A percentile compares a stretch with the other conserved stretches of the same genome.
Conservation (phyloP, 768 basidiomycete species). For the Hemileccinum rubropunctum region DNA sequence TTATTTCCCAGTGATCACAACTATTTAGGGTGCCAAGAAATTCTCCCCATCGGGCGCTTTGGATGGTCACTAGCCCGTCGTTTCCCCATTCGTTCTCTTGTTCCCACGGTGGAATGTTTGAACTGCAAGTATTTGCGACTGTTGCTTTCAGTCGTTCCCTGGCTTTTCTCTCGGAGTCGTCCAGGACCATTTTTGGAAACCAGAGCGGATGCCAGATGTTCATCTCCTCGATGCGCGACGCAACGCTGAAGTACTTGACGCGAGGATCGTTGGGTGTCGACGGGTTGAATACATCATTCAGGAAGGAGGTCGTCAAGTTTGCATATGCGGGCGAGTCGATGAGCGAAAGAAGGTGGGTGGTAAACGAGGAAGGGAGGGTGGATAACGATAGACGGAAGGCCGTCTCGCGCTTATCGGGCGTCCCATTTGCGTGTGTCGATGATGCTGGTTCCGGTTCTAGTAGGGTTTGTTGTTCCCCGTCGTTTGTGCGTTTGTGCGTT, state of each 20-base stretch:
- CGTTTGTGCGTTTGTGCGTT: slow-evolving; percentile 1
- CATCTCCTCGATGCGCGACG: slow-evolving; percentile 65
- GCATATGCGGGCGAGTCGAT: slow-evolving; percentile 97
- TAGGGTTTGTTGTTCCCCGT: not conserved
- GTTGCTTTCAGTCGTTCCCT: slow-evolving; percentile 42
- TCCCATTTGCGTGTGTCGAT: not conserved
- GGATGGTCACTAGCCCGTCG: slow-evolving; percentile 89
- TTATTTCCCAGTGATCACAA: slow-evolving; percentile 95
- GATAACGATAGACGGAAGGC: slow-evolving; percentile 50
- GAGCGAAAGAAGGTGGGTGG: slow-evolving; percentile 80
- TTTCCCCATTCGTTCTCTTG: slow-evolving; percentile 71
- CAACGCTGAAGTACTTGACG: slow-evolving; percentile 92
- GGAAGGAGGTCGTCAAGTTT: slow-evolving; percentile 83
- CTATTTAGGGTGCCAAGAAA: slow-evolving; percentile 88
- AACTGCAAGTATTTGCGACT: slow-evolving; percentile 1
- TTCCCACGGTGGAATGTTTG: slow-evolving; percentile 42
- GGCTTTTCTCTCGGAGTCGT: slow-evolving; percentile 71
- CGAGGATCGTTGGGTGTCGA: slow-evolving; percentile 70
- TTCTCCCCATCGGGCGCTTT: slow-evolving; percentile 94
- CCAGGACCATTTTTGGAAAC: slow-evolving; percentile 92
- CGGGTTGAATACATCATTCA: slow-evolving; percentile 81
- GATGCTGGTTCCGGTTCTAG: not conserved
- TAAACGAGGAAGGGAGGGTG: slow-evolving; percentile 78
- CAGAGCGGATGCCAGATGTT: slow-evolving; percentile 93
- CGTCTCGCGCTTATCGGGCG: slow-evolving; percentile 28